Evolutionary conservation across 371 early-diverging fungal species (phyloP).

Genomic region (Apophysomyces elegans): DNA sequence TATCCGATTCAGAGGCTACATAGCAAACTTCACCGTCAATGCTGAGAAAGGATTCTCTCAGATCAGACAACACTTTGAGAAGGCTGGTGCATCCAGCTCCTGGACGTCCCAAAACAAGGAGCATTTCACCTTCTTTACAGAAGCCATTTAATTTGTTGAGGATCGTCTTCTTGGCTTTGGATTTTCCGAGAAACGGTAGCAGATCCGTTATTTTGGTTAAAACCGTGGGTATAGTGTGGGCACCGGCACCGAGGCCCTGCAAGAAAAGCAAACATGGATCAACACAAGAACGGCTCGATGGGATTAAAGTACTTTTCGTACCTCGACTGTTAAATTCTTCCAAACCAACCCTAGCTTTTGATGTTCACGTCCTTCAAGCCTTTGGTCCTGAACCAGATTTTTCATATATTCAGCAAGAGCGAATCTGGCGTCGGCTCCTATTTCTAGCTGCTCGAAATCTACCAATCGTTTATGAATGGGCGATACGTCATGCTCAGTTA

Average conservation of each 20-base stretch:
- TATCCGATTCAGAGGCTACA: slow-evolving; percentile 37
- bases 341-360: slow-evolving; percentile 41
- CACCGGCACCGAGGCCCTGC: slow-evolving; percentile 27
- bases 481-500: neutral
- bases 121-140: slow-evolving; percentile 55
- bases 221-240: slow-evolving; percentile 26
- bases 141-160: slow-evolving; percentile 45
- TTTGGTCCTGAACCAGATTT: neutral
- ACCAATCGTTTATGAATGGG: neutral
- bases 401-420: slow-evolving; percentile 27
- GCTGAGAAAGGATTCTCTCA: slow-evolving; percentile 37
- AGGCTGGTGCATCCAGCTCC: slow-evolving; percentile 58
- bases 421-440: slow-evolving; percentile 25
- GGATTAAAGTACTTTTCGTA: slow-evolving; percentile 5
- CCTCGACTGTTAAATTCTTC: slow-evolving; percentile 41
- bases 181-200: slow-evolving; percentile 15
- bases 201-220: slow-evolving; percentile 15
- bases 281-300: neutral
- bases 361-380: slow-evolving; percentile 22
- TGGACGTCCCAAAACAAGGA: slow-evolving; percentile 58
- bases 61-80: slow-evolving; percentile 51
- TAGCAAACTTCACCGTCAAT: slow-evolving; percentile 46
- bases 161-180: slow-evolving; percentile 23
- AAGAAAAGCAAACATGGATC: slow-evolving; percentile 5
- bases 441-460: slow-evolving; percentile 24